These are phyloP conservation scores for Didymella segeticola DNA, from an alignment of 2,329 filamentous ascomycete species.

Conservation along the genomic window DNA sequence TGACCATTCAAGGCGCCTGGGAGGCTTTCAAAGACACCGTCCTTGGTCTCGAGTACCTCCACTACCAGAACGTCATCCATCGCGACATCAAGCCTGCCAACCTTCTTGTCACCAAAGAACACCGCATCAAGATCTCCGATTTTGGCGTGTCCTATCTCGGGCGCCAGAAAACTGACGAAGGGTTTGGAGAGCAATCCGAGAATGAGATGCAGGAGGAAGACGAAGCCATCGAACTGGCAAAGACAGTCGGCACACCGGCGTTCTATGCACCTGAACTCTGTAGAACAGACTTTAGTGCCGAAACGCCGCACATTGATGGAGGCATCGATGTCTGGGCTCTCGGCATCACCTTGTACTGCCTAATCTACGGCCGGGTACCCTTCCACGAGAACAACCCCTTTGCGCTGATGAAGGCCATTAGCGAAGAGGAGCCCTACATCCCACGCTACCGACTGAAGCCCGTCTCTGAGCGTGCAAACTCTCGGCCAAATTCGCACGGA, in stretches of 20 bases:
- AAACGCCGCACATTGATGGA: conserved; percentile 80
- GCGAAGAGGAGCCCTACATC: conserved; percentile 90
- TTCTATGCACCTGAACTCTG: conserved; percentile 98
- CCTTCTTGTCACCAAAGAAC: conserved; percentile 82
- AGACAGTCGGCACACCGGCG: conserved; percentile 95
- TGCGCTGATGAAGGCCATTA: conserved; percentile 89
- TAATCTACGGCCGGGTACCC: conserved; percentile 91
- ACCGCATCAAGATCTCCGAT: conserved; percentile 95
- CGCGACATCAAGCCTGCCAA: conserved; percentile 72
- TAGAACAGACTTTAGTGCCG: conserved; percentile 74
- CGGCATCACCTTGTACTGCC: conserved; percentile 93
- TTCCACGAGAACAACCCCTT: conserved; percentile 93
- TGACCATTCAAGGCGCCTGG: conserved; percentile 83
- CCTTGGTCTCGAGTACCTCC: conserved; percentile 87
- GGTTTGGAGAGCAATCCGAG: conserved; percentile 74
- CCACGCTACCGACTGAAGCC: conserved; percentile 82
- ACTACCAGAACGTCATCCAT: conserved; percentile 60
- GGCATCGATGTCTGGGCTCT: conserved; percentile 98
- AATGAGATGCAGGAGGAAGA: conserved; percentile 87
- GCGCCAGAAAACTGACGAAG: conserved; percentile 81
- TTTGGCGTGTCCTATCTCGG: conserved; percentile 99
- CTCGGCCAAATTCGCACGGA: conserved; percentile 54
- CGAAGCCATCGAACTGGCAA: conserved; percentile 93
- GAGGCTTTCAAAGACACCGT: conserved; percentile 91
- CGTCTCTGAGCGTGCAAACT: conserved; percentile 57